These are phyloP conservation scores for Amniculicola lignicola DNA, from an alignment of 495 filamentous ascomycete species.

Conservation along the genomic window DNA sequence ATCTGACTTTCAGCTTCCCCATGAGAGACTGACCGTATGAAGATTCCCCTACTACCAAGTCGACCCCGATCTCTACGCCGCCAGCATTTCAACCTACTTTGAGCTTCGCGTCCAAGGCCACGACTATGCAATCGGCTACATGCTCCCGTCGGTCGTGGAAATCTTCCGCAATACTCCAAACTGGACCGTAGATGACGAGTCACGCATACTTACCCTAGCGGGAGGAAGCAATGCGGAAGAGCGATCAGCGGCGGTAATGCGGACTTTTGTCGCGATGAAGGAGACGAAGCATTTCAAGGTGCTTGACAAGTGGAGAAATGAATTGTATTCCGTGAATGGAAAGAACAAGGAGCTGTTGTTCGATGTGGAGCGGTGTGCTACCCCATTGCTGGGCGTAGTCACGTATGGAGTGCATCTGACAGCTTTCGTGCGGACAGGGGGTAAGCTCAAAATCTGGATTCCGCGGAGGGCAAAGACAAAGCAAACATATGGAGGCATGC, in stretches of 20 bases:
- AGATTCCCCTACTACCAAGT: conserved; percentile 44
- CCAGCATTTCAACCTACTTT: conserved; percentile 41
- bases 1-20: not conserved
- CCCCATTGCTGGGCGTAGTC: conserved; percentile 77
- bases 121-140: conserved; percentile 47
- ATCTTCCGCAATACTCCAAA: conserved; percentile 37
- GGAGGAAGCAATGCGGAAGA: conserved; percentile 33
- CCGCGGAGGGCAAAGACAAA: conserved; percentile 72
- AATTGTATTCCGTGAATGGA: conserved; percentile 81
- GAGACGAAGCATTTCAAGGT: conserved; percentile 63
- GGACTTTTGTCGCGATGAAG: conserved; percentile 62
- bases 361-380: conserved; percentile 74
- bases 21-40: not conserved
- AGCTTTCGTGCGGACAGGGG: conserved; percentile 58
- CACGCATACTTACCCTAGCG: conserved; percentile 38
- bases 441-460: conserved; percentile 71
- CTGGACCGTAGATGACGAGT: conserved; percentile 41
- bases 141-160: conserved; percentile 48
- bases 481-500: conserved; percentile 78
- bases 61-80: conserved; percentile 37
- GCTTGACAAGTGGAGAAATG: conserved; percentile 80
- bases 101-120: conserved; percentile 37
- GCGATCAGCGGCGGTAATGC: conserved; percentile 58
- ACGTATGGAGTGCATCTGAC: conserved; percentile 91
- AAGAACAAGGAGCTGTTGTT: conserved; percentile 61